A percentile compares a stretch with the other conserved stretches of the same genome.
Conservation (phyloP, 371 early-diverging fungal genomes). For the Mucor saturninus region DNA sequence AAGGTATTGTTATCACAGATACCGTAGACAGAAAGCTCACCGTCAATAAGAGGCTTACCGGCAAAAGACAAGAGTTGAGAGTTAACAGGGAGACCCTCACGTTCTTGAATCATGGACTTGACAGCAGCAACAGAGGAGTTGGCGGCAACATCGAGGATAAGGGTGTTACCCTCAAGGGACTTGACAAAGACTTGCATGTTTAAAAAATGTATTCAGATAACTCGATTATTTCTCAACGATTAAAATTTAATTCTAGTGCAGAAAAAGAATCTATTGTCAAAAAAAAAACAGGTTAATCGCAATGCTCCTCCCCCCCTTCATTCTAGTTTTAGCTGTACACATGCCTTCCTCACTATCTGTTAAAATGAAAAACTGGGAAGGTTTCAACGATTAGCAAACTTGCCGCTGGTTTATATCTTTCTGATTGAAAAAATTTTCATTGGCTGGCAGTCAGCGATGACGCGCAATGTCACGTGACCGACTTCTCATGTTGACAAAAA, state of each 20-base stretch:
- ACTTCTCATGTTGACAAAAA: neutral
- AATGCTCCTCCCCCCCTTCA: neutral
- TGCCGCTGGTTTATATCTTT: neutral
- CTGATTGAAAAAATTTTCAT: constrained; percentile 13
- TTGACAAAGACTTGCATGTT: constrained; percentile 90
- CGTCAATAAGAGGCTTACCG: constrained; percentile 89
- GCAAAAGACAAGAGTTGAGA: constrained; percentile 94
- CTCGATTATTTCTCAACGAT: constrained; percentile 43
- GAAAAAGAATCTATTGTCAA: constrained; percentile 35
- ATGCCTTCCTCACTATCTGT: constrained; percentile 46
- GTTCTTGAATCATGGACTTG: constrained; percentile 89
- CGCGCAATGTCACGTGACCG: constrained; percentile 6
- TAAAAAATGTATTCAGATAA: constrained; percentile 36
- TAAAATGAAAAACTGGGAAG: constrained; percentile 27
- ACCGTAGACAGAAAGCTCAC: constrained; percentile 77
- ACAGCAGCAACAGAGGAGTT: constrained; percentile 80
- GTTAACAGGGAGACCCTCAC: constrained; percentile 92
- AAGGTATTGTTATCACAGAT: constrained; percentile 90
- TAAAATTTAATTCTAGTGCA: constrained; percentile 21
- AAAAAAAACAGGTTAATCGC: neutral
- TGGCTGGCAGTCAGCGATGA: neutral
- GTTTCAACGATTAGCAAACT: constrained; percentile 3
- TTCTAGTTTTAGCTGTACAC: neutral
- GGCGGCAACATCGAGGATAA: constrained; percentile 80
- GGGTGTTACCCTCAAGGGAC: constrained; percentile 85